Evolutionary conservation across 2,329 filamentous ascomycete genomes (phyloP).

Genomic region (Cryphonectria radicalis): DNA sequence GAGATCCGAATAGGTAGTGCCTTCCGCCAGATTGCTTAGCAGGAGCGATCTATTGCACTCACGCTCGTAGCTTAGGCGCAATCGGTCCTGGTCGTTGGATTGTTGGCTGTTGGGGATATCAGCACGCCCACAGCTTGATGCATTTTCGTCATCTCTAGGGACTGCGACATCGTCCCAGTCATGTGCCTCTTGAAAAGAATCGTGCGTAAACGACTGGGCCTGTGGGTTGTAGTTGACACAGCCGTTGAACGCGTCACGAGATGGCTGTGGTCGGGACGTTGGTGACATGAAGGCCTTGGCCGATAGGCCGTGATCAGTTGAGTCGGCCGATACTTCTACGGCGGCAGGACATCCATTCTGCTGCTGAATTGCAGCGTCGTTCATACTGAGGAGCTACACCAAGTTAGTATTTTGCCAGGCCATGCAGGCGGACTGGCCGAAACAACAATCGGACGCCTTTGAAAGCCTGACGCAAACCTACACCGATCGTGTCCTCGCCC

Average conservation of each 20-base stretch:
- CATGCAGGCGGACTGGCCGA: not conserved
- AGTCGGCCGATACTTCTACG: not conserved
- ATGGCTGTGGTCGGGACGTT: not conserved
- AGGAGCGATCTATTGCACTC: conserved; percentile 61
- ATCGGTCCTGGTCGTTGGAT: conserved; percentile 17
- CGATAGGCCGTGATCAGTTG: conserved; percentile 11
- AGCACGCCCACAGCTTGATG: conserved; percentile 22
- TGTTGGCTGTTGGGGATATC: conserved; percentile 27
- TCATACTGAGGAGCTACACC: conserved; percentile 36
- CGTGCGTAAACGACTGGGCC: conserved; percentile 13
- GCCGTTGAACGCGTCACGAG: conserved; percentile 4
- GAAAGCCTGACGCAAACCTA: conserved; percentile 37
- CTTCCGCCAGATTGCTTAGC: conserved; percentile 64
- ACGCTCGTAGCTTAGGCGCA: conserved; percentile 40
- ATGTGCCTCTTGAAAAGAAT: conserved; percentile 22
- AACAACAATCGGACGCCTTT: not conserved
- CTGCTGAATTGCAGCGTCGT: conserved; percentile 35
- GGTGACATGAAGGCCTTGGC: conserved; percentile 4
- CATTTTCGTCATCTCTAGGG: conserved; percentile 8
- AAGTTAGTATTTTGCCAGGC: not conserved
- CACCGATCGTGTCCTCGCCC: conserved; percentile 49
- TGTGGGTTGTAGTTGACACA: conserved; percentile 23
- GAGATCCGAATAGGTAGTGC: conserved; percentile 68
- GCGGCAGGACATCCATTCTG: conserved; percentile 1
- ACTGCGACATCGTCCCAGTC: conserved; percentile 30